Evolutionary conservation across 1,139 yeast genomes (phyloP), one percentile per base, ranked within the genome.

Genomic region (Diutina sp.): DNA sequence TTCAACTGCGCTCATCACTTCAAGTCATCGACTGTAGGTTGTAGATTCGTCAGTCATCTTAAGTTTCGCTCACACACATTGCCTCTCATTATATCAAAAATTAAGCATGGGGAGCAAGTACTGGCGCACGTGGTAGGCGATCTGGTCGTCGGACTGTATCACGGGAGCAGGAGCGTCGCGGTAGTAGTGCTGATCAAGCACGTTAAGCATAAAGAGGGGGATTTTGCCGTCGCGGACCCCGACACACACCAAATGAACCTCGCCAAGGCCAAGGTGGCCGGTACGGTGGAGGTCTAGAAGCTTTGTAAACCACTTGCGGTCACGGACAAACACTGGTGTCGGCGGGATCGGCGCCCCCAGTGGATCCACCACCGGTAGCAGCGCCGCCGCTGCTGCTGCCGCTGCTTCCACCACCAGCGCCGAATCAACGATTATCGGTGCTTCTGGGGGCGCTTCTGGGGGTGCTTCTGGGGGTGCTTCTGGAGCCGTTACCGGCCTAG

Each of bases 151-250:
- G 2, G 69, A 63, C n/a, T 65, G 59, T 25, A 66, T 66, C 41
- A 67, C 68, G 7, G 61, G 58, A 9, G 61, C 56, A 25, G 62
- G 64, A 55, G 67, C 59, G 1, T 65, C 67, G 0, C 69, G 67
- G 56, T 69, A 67, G 58, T 70, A 70, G 2, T 68, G 67, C 30
- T 68, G 72, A 59, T 73, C 78, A 57, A 73, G 64, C 18, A 73
- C 70, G 60, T 73, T 73, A 57, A 73, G 65, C 73, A 73, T 70
- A 54, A 72, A 72, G 30, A 69, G 59, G 1, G 77, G 78, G 32
- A 73, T 72, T 57, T 70, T 72, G n/a, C 69, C 68, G 59, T 73
- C 78, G 57, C 76, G 62, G 0, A 73, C 73, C 1, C 77, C 77
- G 58, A 72, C 76, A 55, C 75, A 69, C 1, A 73, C 68, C 12